Base-by-base conservation (phyloP, 495 filamentous ascomycete genomes). In the Gamarada debralockiae region DNA sequence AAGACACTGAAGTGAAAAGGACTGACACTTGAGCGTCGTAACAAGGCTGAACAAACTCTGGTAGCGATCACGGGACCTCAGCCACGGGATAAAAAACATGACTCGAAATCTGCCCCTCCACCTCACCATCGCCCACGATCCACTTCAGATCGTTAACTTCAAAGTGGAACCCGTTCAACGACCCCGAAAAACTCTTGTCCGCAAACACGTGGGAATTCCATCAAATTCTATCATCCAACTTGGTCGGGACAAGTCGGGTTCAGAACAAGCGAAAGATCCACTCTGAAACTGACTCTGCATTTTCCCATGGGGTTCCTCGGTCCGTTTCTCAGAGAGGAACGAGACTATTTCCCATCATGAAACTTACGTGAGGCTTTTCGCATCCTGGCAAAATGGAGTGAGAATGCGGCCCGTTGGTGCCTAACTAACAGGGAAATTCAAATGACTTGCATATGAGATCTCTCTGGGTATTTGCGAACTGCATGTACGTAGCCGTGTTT, bases 261-360 rank as follows among this genome's bases (percentile, higher is more conserved):
- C n/a, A n/a, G n/a, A n/a, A n/a, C n/a, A n/a, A n/a, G 13, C 8
- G 46, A 9, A 5, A 31, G 10, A 3, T 37, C 46, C 29, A 34
- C 29, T 48, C 21, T 15, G 14, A n/a, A 5, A 3, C 43, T 7
- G 13, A 15, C 13, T 48, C 15, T 9, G 27, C 29, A 36, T 53
- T 53, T 47, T 53, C 41, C 42, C 50, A 53, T 25, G 29, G 41
- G 18, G 41, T 24, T 12, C 50, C 50, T 53, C 50, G 41, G 50
- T 47, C 50, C 50, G 50, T 52, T 52, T 52, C 25, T 14, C 17
- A 23, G 45, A 4, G 27, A 29, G 10, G 27, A 4, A 29, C 4
- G 10, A 29, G 27, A 10, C 27, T 4, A 48, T 41, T 20, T 41
- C n/a, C 27, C 10, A 29, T 29, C 27, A 10, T 29, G 27, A 4